Evolutionary conservation across 1,284 basidiomycete genomes (phyloP).

Genomic region (Moesziomyces sp.): DNA sequence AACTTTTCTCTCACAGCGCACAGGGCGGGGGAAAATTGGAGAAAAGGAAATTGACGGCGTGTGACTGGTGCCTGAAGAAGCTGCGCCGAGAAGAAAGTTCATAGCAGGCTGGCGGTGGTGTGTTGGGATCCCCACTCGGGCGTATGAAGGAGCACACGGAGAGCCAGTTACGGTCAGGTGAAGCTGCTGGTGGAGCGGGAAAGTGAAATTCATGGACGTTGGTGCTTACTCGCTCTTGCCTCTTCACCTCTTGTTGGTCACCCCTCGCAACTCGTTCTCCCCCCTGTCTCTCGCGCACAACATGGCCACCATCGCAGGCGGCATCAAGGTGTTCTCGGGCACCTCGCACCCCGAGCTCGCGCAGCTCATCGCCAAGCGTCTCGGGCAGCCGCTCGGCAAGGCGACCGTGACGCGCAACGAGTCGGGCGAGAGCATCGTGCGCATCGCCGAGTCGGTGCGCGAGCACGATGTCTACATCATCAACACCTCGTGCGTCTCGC

Average conservation of each 20-base stretch:
- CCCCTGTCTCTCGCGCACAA: not conserved
- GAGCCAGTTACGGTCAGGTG: not conserved
- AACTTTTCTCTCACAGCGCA: no score
- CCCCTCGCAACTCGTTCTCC: slow-evolving; percentile 1
- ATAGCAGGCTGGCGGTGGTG: no score
- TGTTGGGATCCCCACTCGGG: no score
- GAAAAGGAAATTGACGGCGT: no score
- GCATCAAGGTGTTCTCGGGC: slow-evolving; percentile 57
- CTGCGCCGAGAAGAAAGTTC: not conserved
- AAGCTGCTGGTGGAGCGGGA: not conserved
- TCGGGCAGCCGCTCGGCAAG: slow-evolving; percentile 62
- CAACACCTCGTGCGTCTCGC: slow-evolving; percentile 86
- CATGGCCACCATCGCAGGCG: slow-evolving; percentile 28
- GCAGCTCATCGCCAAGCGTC: slow-evolving; percentile 84
- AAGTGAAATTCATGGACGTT: not conserved
- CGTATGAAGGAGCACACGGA: not conserved
- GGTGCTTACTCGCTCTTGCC: not conserved
- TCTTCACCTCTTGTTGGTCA: slow-evolving; percentile 36
- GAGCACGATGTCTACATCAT: slow-evolving; percentile 99
- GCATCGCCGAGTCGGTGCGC: slow-evolving; percentile 92
- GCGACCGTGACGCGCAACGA: slow-evolving; percentile 86
- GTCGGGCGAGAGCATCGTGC: slow-evolving; percentile 90
- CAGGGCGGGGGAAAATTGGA: no score
- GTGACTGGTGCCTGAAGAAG: no score
- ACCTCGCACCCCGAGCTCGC: slow-evolving; percentile 88